Evolutionary conservation across 805 yeast species (phyloP).

Genomic region (Wickerhamomyces chambardii): DNA sequence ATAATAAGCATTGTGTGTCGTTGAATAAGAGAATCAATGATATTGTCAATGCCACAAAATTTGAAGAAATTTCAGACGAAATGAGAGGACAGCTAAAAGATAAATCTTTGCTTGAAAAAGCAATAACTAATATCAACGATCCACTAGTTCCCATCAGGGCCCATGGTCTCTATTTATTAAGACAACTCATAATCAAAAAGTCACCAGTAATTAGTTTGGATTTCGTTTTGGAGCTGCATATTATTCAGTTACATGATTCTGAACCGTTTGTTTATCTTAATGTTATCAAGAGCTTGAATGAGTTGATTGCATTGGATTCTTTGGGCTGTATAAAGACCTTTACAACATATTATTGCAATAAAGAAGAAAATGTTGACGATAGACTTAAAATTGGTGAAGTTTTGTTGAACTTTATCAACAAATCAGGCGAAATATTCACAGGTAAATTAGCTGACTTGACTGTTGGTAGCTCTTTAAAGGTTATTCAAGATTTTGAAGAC

Average conservation of each 20-base stretch:
- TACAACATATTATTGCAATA: slow-evolving; percentile 27
- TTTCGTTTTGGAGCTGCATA: slow-evolving; percentile 51
- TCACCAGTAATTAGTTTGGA: slow-evolving; percentile 43
- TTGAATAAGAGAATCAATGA: slow-evolving; percentile 10
- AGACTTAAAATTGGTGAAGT: slow-evolving; percentile 82
- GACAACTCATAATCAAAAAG: slow-evolving; percentile 40
- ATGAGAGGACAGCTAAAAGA: slow-evolving; percentile 18
- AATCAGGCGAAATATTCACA: slow-evolving; percentile 35
- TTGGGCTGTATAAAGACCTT: slow-evolving; percentile 27
- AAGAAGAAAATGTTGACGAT: slow-evolving; percentile 42
- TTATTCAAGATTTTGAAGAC: slow-evolving; percentile 24
- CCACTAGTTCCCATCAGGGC: slow-evolving; percentile 80
- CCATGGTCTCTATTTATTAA: slow-evolving; percentile 64
- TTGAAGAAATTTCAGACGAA: background rate
- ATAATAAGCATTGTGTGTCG: slow-evolving; percentile 8
- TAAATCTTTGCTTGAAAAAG: slow-evolving; percentile 37
- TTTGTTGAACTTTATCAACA: slow-evolving; percentile 46
- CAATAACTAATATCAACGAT: slow-evolving; percentile 62
- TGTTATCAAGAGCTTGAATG: slow-evolving; percentile 69
- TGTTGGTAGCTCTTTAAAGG: slow-evolving; percentile 30
- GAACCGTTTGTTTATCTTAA: slow-evolving; percentile 88
- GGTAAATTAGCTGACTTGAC: slow-evolving; percentile 35
- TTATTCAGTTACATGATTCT: slow-evolving; percentile 57
- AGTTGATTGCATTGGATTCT: slow-evolving; percentile 39
- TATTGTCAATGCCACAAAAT: slow-evolving; percentile 3